phyloP scores from a whole-genome alignment of 257 asterid genomes.

The Scutellaria baicalensis region DNA sequence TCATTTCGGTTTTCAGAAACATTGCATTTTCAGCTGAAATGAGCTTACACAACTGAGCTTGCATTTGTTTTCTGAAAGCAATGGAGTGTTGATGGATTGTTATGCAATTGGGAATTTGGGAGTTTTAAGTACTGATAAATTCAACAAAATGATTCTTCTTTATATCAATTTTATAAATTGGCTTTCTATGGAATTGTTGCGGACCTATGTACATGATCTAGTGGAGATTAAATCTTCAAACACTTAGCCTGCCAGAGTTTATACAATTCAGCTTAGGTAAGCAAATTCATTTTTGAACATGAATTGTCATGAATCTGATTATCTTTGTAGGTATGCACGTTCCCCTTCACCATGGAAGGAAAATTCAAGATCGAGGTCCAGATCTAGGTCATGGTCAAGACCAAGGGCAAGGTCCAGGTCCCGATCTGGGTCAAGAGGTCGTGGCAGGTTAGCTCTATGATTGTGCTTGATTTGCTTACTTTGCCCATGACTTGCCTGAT shows the following conservation, averaged over 20 bases:
- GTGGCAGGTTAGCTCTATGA: conserved; percentile 48
- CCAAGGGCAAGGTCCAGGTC: conserved; percentile 44
- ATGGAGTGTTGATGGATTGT: not conserved
- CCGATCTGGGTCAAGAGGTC: conserved; percentile 59
- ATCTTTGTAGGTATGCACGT: conserved; percentile 41
- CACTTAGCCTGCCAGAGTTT: not conserved
- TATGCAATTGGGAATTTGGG: not conserved
- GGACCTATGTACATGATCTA: not conserved
- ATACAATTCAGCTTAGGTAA: not conserved
- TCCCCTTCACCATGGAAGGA: conserved; percentile 80
- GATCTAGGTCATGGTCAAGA: conserved; percentile 56
- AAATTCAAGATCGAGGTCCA: conserved; percentile 54
- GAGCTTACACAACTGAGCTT: not conserved
- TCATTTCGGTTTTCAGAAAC: not conserved
- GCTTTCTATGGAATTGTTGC: not conserved
- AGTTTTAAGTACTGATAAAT: not conserved
- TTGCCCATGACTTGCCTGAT: not conserved
- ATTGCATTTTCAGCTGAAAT: not conserved
- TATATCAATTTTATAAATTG: not conserved
- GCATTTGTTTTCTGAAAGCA: not conserved
- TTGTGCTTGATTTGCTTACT: not conserved
- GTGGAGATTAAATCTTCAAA: not conserved
- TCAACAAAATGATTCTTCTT: not conserved
- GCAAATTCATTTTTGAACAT: not conserved
- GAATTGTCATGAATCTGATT: not conserved